Conservation (phyloP, 179 eudicot species). For the Gypsophila paniculata region DNA sequence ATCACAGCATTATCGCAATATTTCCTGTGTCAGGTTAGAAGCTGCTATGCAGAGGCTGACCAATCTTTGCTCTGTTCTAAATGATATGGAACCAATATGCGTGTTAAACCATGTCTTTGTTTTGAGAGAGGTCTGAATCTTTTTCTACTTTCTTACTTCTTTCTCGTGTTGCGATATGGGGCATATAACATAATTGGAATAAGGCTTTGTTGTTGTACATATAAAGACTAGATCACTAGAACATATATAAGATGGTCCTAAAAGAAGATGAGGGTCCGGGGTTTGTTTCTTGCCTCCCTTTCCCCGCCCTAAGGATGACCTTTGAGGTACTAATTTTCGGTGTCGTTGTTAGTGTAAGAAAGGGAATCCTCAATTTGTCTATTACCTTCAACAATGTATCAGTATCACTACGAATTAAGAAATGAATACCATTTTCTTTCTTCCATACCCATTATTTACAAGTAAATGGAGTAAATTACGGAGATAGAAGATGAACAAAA, state of each 20-base stretch:
- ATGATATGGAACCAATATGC: slow-evolving; percentile 99
- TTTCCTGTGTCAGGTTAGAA: slow-evolving; percentile 73
- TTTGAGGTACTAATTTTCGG: too few species aligned
- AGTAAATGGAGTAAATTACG: too few species aligned
- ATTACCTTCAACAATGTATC: too few species aligned
- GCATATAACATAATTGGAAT: neutral
- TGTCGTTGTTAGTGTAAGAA: too few species aligned
- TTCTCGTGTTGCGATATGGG: neutral
- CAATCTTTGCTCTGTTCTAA: slow-evolving; percentile 90
- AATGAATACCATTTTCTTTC: too few species aligned
- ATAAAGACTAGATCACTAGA: neutral
- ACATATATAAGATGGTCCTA: neutral
- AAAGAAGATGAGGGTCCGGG: neutral
- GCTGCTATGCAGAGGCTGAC: slow-evolving; percentile 99
- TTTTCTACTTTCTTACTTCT: slow-evolving; percentile 6
- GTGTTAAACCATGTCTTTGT: slow-evolving; percentile 96
- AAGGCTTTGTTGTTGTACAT: neutral
- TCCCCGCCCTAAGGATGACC: too few species aligned
- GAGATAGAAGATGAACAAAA: too few species aligned
- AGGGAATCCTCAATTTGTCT: too few species aligned
- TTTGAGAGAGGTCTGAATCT: slow-evolving; percentile 76
- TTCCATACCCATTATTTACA: neutral
- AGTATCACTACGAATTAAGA: neutral
- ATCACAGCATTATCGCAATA: slow-evolving; percentile 12
- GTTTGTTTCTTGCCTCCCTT: neutral